Evolutionary conservation across 1,139 yeast genomes (phyloP), one percentile per base, ranked within the genome.

Genomic region (Kodamaea arcana): DNA sequence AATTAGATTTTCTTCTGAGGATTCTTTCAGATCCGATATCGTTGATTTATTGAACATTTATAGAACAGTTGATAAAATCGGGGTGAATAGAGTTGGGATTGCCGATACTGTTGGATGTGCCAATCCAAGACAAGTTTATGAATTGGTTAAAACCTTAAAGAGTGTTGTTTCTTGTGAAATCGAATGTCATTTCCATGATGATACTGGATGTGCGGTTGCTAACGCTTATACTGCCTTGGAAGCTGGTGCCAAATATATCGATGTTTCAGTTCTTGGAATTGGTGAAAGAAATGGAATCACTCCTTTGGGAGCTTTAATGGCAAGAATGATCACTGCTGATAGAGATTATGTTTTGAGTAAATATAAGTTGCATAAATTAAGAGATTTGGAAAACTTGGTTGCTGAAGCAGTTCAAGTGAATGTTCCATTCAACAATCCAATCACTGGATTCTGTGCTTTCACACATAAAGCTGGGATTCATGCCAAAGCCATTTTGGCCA

Each of bases 51-150:
- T 92, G 52, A 90, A 92, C 71, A 92, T 92, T 53, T 92, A 92
- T 72, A 84, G 92, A 66, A 88, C 97, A 22, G 98, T 92, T 44
- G 95, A 86, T 71, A 86, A 88, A 74, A 88, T 92, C 51, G 98
- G 98, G 55, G 97, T 92, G 39, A 88, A 92, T 74, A 83, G 98
- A 69, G 97, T 92, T 36, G 98, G 98, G 73, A 92, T 92, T 68
- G 97, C 98, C 44, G 98, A 92, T 65, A 92, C 98, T 32, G 97
- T 92, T 43, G 98, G 98, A 33, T 86, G 97, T 62, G 98, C 98
- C 44, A 92, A 90, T 72, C 98, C 98, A 55, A 82, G 98, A 72
- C 97, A 92, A 68, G 98, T 92, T 40, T 92, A 90, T 62, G 97
- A 92, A 68, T 78, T 92, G 55, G 94, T 92, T 46, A 81, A 94